Percentiles rank a stretch among this genome's conserved stretches.
phyloP scores from a whole-genome alignment of 2,329 filamentous ascomycete species.

The Pseudogymnoascus verrucosus region DNA sequence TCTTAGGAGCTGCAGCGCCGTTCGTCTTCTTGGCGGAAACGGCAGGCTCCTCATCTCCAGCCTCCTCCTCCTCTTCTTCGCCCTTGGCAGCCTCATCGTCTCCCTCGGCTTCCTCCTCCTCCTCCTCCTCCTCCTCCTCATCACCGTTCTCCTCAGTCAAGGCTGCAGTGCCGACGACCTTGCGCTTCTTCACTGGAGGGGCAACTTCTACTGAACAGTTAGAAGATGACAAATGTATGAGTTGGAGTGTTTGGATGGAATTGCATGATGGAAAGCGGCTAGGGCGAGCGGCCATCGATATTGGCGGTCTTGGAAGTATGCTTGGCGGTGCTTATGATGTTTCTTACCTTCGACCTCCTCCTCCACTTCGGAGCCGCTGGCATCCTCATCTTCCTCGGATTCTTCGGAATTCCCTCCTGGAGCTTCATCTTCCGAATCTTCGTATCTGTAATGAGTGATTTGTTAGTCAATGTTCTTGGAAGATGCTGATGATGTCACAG shows the following conservation, averaged over 20 bases:
- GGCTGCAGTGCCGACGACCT: constrained; percentile 15
- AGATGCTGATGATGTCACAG: constrained; percentile 1
- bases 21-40: neutral
- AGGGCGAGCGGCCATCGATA: neutral
- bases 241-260: neutral
- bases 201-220: constrained; percentile 14
- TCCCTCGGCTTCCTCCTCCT: constrained; percentile 12
- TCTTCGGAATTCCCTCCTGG: constrained; percentile 30
- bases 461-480: constrained; percentile 17
- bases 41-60: neutral
- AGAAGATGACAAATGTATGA: neutral
- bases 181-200: constrained; percentile 24
- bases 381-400: constrained; percentile 25
- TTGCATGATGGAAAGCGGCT: neutral
- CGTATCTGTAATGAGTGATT: constrained; percentile 18
- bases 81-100: constrained; percentile 8
- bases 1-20: neutral
- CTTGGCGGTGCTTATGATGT: neutral
- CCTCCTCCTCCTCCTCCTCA: constrained; percentile 8
- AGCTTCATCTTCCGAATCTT: constrained; percentile 28
- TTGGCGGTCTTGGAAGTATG: constrained; percentile 10
- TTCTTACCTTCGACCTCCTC: constrained; percentile 15
- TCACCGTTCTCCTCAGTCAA: neutral
- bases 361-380: constrained; percentile 18
- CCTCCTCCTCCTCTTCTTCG: constrained; percentile 9